Evolutionary conservation across 306 rosid genomes (phyloP), one percentile per base, ranked within the genome.

Genomic region (Medicago arabica): DNA sequence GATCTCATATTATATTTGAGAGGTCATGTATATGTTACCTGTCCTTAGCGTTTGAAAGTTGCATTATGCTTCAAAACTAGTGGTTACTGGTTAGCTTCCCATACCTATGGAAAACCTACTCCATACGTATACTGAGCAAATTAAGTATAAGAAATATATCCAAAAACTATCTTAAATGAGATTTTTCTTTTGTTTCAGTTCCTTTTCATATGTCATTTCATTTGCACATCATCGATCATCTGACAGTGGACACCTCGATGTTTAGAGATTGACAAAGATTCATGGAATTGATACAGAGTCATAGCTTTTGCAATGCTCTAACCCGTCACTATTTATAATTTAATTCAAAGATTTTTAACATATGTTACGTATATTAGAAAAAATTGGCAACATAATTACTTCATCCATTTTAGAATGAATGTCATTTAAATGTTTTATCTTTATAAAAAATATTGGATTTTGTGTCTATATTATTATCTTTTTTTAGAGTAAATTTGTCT

Each of bases 11-110:
- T 25, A 60, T 13, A 60, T 28, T 55, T 25, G 47, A 41, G 47
- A 43, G 38, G 62, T 54, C 18, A 1, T n/a, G 16, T 17, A 23
- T 39, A 39, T 40, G 57, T 66, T 39, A 67, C 36, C 44, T 67
- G 74, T 76, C 74, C 46, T 51, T 76, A n/a, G 67, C 74, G 6
- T 51, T 51, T 67, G 74, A 76, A 76, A 76, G 80, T 54, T 54
- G 74, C 46, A 23, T 67, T 69, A 77, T 67, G 23, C 23, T 67
- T 53, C 25, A 8, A 1, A 38, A 18, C 72, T 49, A 34, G 9
- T 6, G 25, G 18, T 75, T 18, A 36, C 28, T 23, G 28, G 28
- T 23, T 23, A 23, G 5, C 23, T 31, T 65, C 25, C 25, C 64
- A 14, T 75, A 18, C 36, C 31, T 19, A 16, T 3, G 54, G 31